phyloP scores from a whole-genome alignment of 176 grass and related monocot species.

The Oryza glaberrima region DNA sequence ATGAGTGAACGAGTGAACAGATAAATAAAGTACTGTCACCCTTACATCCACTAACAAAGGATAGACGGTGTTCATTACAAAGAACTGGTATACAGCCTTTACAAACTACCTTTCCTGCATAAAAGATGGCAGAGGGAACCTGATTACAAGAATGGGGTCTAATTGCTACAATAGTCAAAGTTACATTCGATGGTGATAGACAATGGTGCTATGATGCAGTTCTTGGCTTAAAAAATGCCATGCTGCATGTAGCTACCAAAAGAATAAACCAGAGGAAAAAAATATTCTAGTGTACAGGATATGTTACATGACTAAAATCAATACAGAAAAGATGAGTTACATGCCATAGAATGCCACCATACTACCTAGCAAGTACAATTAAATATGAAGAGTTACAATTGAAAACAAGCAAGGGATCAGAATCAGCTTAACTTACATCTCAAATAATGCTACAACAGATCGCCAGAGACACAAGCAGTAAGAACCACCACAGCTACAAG shows the following conservation, averaged over 20 bases:
- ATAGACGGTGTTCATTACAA: conserved; percentile 4
- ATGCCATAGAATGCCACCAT: conserved; percentile 21
- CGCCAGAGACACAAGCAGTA: conserved; percentile 35
- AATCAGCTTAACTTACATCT: conserved; percentile 66
- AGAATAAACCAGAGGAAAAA: neutral
- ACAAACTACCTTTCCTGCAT: conserved; percentile 19
- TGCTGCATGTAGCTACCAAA: conserved; percentile 22
- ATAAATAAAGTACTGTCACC: neutral
- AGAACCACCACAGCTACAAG: conserved; percentile 54
- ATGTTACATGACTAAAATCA: conserved; percentile 41
- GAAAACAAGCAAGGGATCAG: conserved; percentile 43
- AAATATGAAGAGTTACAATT: conserved; percentile 33
- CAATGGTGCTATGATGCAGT: conserved; percentile 38
- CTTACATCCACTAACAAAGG: conserved; percentile 16
- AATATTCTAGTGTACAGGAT: conserved; percentile 37
- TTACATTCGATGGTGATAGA: conserved; percentile 22
- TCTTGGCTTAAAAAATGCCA: conserved; percentile 34
- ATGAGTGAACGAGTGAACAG: neutral
- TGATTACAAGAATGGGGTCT: conserved; percentile 38
- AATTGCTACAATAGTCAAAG: conserved; percentile 15
- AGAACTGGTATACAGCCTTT: conserved; percentile 30
- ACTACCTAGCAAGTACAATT: conserved; percentile 38
- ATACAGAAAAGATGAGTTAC: conserved; percentile 49
- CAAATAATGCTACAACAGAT: conserved; percentile 48
- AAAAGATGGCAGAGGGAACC: conserved; percentile 27